These are phyloP conservation scores for Malassezia nana DNA, from an alignment of 1,284 basidiomycete genomes.

Conservation along the genomic window DNA sequence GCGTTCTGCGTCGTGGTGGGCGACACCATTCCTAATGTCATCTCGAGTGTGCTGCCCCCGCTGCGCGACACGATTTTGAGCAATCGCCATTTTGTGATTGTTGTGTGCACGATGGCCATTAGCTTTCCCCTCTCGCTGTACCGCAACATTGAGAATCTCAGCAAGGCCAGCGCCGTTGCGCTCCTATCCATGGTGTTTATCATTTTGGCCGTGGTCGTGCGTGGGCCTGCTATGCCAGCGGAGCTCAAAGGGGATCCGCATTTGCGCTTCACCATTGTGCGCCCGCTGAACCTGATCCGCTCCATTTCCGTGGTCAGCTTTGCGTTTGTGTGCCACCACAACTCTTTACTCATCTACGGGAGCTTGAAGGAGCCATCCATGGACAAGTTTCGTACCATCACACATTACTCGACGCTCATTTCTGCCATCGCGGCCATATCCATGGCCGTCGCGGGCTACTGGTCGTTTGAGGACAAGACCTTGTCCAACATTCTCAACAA, in stretches of 20 bases:
- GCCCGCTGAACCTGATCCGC: slow-evolving; percentile 52
- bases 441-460: slow-evolving; percentile 79
- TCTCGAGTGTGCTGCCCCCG: slow-evolving; percentile 73
- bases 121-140: slow-evolving; percentile 92
- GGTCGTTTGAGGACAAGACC: slow-evolving; percentile 88
- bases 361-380: slow-evolving; percentile 83
- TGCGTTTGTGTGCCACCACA: slow-evolving; percentile 48
- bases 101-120: slow-evolving; percentile 53
- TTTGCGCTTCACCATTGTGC: slow-evolving; percentile 77
- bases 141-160: slow-evolving; percentile 92
- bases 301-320: slow-evolving; percentile 47
- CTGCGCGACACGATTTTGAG: slow-evolving; percentile 67
- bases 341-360: slow-evolving; percentile 71
- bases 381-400: slow-evolving; percentile 84
- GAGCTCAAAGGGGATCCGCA: slow-evolving; percentile 62
- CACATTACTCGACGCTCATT: slow-evolving; percentile 56
- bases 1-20: slow-evolving; percentile 53
- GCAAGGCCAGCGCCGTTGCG: slow-evolving; percentile 72
- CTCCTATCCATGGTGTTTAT: slow-evolving; percentile 84
- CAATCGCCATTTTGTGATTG: slow-evolving; percentile 68
- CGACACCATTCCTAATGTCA: slow-evolving; percentile 87
- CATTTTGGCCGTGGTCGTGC: slow-evolving; percentile 72
- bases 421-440: slow-evolving; percentile 37
- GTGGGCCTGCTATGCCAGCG: slow-evolving; percentile 69
- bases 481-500: slow-evolving; percentile 52